Percentiles rank a stretch among this genome's conserved stretches.
These are phyloP conservation scores for Trichoderma citrinoviride DNA, from an alignment of 2,329 filamentous ascomycete species.

Conservation along the genomic window DNA sequence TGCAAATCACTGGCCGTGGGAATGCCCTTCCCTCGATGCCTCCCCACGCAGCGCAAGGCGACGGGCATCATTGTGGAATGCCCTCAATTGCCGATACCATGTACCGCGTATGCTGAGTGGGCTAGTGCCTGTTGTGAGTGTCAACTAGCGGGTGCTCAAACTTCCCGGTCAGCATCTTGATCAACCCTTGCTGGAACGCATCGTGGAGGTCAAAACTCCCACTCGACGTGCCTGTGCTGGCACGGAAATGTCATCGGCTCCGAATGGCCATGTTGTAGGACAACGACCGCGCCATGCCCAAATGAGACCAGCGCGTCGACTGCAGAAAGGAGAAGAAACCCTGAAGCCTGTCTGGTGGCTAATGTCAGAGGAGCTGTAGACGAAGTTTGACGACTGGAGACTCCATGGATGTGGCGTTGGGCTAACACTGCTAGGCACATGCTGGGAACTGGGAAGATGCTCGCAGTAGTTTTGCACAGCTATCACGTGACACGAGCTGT, in stretches of 20 bases:
- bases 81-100: slow-evolving; percentile 7
- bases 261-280: background rate
- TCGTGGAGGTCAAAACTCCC: background rate
- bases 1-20: background rate
- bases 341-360: background rate
- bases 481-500: background rate
- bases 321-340: background rate
- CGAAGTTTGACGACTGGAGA: background rate
- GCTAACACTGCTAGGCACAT: no score
- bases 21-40: background rate
- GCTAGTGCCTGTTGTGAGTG: background rate
- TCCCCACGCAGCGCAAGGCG: background rate
- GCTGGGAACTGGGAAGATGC: background rate
- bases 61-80: background rate
- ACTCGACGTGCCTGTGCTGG: background rate
- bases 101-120: slow-evolving; percentile 7
- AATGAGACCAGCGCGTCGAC: background rate
- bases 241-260: background rate
- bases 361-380: background rate
- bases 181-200: background rate
- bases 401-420: background rate
- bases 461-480: background rate
- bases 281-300: background rate
- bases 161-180: slow-evolving; percentile 8
- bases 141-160: slow-evolving; percentile 14